Evolutionary conservation across 2,329 filamentous ascomycete species (phyloP).

Genomic region (Pyricularia pennisetigena): DNA sequence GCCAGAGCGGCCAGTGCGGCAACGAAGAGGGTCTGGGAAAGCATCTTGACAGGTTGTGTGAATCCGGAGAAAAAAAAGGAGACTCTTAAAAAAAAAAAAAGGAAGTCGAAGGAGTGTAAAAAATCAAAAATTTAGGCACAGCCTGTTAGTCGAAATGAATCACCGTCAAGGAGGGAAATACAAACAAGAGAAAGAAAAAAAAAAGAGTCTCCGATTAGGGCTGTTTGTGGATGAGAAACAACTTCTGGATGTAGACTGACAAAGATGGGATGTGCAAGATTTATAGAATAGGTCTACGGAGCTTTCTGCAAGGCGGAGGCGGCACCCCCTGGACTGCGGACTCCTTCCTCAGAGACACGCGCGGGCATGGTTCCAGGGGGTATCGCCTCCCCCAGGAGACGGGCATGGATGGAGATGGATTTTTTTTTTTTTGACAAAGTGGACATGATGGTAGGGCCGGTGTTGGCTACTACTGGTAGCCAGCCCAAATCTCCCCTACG

Average conservation of each 20-base stretch:
- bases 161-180: constrained; percentile 2
- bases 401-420: background rate
- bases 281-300: constrained; percentile 3
- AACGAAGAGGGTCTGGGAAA: background rate
- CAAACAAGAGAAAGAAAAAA: constrained; percentile 1
- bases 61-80: constrained; percentile 2
- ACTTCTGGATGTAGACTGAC: background rate
- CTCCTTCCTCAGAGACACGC: background rate
- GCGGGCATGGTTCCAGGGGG: background rate
- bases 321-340: background rate
- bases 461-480: background rate
- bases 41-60: constrained; percentile 4
- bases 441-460: background rate
- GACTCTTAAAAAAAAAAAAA: background rate
- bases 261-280: background rate
- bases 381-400: background rate
- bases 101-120: background rate
- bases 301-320: background rate
- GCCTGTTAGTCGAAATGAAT: constrained; percentile 2
- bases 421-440: background rate
- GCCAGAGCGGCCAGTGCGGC: constrained; percentile 8
- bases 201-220: background rate
- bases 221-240: constrained; percentile 2
- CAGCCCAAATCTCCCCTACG: background rate
- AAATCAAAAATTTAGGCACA: constrained; percentile 2